These are phyloP conservation scores for Coccomyxa subellipsoidea DNA, from an alignment of 163 green algal genomes.

Conservation along the genomic window DNA sequence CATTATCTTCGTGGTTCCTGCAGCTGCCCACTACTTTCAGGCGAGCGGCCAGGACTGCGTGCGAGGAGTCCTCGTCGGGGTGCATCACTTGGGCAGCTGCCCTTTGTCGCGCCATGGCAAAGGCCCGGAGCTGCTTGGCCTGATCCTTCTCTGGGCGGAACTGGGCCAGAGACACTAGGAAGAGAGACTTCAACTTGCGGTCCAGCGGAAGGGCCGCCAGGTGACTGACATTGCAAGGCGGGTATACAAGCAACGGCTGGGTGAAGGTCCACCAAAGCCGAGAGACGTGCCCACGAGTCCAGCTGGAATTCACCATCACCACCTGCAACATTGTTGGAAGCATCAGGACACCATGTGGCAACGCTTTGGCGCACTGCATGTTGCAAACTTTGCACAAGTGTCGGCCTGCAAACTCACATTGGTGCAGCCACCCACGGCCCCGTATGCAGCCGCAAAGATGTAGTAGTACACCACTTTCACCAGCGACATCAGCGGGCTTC, in stretches of 20 bases:
- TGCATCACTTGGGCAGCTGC: neutral
- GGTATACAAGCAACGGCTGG: slow-evolving; percentile 74
- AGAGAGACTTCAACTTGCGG: slow-evolving; percentile 65
- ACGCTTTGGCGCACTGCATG: neutral
- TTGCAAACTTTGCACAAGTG: neutral
- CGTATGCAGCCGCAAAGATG: slow-evolving; percentile 76
- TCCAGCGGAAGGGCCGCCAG: slow-evolving; percentile 75
- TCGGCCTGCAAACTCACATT: slow-evolving; percentile 23
- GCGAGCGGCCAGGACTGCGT: slow-evolving; percentile 48
- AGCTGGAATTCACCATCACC: slow-evolving; percentile 90
- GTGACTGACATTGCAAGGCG: slow-evolving; percentile 79
- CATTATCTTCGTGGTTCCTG: slow-evolving; percentile 64
- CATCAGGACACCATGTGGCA: no score
- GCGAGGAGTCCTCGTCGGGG: neutral
- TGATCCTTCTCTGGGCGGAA: slow-evolving; percentile 98
- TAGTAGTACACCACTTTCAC: slow-evolving; percentile 91
- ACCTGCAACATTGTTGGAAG: no score
- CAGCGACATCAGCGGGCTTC: slow-evolving; percentile 37
- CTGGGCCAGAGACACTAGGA: slow-evolving; percentile 88
- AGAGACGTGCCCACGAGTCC: slow-evolving; percentile 84
- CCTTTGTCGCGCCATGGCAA: slow-evolving; percentile 36
- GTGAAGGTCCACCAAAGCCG: slow-evolving; percentile 68
- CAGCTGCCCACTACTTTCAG: slow-evolving; percentile 86
- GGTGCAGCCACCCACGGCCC: slow-evolving; percentile 50
- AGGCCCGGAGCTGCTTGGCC: slow-evolving; percentile 76